Percentiles rank a stretch among this genome's conserved stretches.
These are phyloP conservation scores for Tremella yokohamensis DNA, from an alignment of 768 basidiomycete genomes.

Conservation along the genomic window DNA sequence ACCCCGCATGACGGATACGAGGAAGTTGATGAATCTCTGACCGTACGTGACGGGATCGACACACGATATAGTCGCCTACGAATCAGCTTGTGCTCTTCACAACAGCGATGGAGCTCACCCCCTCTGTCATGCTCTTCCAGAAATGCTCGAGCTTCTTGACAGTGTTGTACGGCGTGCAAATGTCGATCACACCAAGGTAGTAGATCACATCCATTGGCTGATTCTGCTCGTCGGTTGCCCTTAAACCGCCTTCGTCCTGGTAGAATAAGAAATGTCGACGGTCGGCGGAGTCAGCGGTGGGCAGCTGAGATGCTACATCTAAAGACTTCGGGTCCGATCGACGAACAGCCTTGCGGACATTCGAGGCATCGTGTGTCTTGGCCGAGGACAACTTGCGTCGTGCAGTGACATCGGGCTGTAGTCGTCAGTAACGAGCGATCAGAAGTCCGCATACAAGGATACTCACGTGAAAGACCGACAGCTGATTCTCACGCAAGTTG, in stretches of 20 bases:
- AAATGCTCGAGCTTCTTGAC: constrained; percentile 80
- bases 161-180: constrained; percentile 78
- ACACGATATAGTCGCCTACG: constrained; percentile 88
- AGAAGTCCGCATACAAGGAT: not conserved
- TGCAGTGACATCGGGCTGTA: constrained; percentile 66
- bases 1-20: constrained; percentile 49
- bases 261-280: constrained; percentile 81
- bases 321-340: constrained; percentile 73
- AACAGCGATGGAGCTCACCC: constrained; percentile 63
- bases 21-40: constrained; percentile 65
- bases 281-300: constrained; percentile 62
- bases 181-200: constrained; percentile 95
- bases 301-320: constrained; percentile 57
- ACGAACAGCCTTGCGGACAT: constrained; percentile 80
- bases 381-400: constrained; percentile 62
- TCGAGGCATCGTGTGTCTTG: constrained; percentile 69
- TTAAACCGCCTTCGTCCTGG: constrained; percentile 89
- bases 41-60: constrained; percentile 84
- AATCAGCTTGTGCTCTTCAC: not conserved
- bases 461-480: constrained; percentile 86
- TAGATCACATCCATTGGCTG: constrained; percentile 71
- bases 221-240: constrained; percentile 84
- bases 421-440: not conserved
- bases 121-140: constrained; percentile 85
- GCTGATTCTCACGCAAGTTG: constrained; percentile 80